Evolutionary conservation across 208 protist genomes (phyloP).

Genomic region (Ichthyophonus hoferi): DNA sequence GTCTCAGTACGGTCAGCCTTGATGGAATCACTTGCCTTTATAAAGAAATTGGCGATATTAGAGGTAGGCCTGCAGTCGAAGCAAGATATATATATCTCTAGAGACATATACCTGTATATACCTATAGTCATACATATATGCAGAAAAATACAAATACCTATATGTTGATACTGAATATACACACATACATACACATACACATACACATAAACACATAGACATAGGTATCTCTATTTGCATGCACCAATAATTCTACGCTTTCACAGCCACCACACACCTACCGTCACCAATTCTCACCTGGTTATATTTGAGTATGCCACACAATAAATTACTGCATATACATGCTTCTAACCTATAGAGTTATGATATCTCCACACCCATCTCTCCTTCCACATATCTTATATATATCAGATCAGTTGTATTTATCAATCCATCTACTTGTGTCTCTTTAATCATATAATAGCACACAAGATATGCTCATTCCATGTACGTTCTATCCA

Average conservation of each 20-base stretch:
- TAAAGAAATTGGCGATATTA: not conserved
- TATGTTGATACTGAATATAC: not conserved
- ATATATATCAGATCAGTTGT: too few relatives aligned
- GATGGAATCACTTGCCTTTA: not conserved
- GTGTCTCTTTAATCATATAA: too few relatives aligned
- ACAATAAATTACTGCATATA: too few relatives aligned
- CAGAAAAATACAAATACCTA: not conserved
- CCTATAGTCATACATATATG: not conserved
- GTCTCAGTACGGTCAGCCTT: not conserved
- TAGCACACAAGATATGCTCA: too few relatives aligned
- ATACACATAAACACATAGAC: not conserved
- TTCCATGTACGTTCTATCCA: too few relatives aligned
- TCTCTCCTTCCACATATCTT: too few relatives aligned
- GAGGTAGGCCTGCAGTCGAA: not conserved
- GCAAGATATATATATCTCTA: not conserved
- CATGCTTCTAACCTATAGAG: too few relatives aligned
- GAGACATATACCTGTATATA: not conserved
- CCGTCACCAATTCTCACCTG: too few relatives aligned
- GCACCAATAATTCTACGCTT: not conserved
- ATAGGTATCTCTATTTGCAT: not conserved
- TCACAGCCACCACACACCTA: not conserved
- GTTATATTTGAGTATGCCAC: too few relatives aligned
- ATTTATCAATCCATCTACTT: too few relatives aligned
- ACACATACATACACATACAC: slow-evolving; percentile 9
- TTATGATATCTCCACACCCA: too few relatives aligned